These are phyloP conservation scores for Fusarium goolgardi DNA, from an alignment of 2,329 filamentous ascomycete genomes.

Conservation along the genomic window DNA sequence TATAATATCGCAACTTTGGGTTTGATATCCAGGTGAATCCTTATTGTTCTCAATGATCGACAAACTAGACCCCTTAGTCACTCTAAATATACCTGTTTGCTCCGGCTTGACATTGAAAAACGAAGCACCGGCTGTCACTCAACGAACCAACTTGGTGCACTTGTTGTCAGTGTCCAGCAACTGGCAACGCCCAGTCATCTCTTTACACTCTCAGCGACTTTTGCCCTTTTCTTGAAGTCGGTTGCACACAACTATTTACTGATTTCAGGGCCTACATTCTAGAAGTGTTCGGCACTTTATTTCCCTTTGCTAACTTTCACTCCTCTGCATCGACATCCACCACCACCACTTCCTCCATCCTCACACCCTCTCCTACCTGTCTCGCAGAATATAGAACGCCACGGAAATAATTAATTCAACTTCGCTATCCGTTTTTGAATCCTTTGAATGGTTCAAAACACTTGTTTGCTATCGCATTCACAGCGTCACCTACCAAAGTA, in stretches of 20 bases:
- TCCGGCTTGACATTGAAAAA: neutral
- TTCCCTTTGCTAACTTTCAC: neutral
- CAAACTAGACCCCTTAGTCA: neutral
- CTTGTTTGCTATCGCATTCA: neutral
- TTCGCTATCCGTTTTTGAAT: constrained; percentile 11
- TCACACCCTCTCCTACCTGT: neutral
- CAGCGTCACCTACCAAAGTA: neutral
- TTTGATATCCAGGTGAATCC: neutral
- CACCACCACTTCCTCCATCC: neutral
- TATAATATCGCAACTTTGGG: neutral
- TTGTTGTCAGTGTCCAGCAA: constrained; percentile 15
- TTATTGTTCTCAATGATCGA: neutral
- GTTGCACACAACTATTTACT: neutral
- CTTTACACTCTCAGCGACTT: neutral
- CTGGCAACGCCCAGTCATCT: constrained; percentile 1
- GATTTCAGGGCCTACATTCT: neutral
- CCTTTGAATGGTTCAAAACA: neutral
- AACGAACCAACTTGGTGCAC: constrained; percentile 4
- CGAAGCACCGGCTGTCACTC: neutral
- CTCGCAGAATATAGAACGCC: constrained; percentile 2
- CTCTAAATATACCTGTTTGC: neutral
- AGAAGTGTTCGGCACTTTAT: neutral
- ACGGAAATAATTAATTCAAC: neutral
- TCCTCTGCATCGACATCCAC: neutral
- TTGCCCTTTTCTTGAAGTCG: neutral